Evolutionary conservation across 768 basidiomycete species (phyloP), one percentile per base, ranked within the genome.

Genomic region (Amylocystis lapponica): DNA sequence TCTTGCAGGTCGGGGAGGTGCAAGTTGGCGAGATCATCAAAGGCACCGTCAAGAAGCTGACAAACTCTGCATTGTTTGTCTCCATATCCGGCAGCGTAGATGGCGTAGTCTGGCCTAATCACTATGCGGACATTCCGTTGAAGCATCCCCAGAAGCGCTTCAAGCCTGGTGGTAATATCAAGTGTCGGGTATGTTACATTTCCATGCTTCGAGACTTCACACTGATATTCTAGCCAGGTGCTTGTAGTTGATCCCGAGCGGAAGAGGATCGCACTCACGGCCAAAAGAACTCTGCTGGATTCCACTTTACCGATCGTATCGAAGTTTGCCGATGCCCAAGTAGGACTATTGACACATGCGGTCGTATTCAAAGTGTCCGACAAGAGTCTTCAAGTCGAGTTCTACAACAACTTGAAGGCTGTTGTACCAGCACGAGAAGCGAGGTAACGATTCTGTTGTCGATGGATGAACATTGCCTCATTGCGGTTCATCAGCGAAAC

Each of bases 91-190:
- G 89, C 5, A 88, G 77, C 47, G 81, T 97, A 25, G 91, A 96
- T 56, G 96, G 89, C 22, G 84, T 96, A 21, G 73, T 97, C 17
- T 96, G 90, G 87, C 93, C 94, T 1, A 78, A 81, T 48, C 96
- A 98, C 59, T 96, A 88, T 59, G 92, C 96, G 10, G 96, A 99
- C 61, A 93, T 98, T 55, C 60, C 69, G n/a, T 73, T 98, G 53
- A 96, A 93, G 59, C 87, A 97, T 59, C 95, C 95, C 9, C 81
- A 90, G 32, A 89, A 83, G 65, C 76, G 84, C 47, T 99, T 96
- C 70, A 93, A 90, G 57, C 67, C 74, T 17, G 94, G 93, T 20
- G 72, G 75, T 3, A 76, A 60, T 39, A 85, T 97, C 62, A 95
- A 87, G 67, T 93, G 90, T 53, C 70, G 90, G 46, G 93, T 92